Conservation (phyloP, 805 yeast genomes). For the Debaryomyces prosopidis region DNA sequence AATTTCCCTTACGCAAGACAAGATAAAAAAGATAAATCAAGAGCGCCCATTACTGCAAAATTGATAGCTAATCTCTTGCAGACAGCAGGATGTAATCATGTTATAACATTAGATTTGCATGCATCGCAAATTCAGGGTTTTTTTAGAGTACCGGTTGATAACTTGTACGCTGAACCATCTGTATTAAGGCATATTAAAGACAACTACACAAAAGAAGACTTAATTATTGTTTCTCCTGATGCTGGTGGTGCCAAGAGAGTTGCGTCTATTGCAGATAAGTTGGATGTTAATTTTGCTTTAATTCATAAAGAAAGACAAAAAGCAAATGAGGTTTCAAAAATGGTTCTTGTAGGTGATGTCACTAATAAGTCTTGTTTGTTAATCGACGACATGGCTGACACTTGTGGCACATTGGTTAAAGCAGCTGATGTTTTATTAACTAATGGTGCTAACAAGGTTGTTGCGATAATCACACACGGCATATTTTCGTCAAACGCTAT, state of each 20-base stretch:
- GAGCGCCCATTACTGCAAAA: constrained; percentile 86
- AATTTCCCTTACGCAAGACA: constrained; percentile 89
- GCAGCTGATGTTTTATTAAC: constrained; percentile 75
- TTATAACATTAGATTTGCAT: constrained; percentile 83
- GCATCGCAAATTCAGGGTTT: constrained; percentile 91
- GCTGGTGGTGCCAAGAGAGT: constrained; percentile 92
- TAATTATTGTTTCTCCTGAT: constrained; percentile 83
- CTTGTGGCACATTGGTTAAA: constrained; percentile 83
- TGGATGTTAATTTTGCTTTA: constrained; percentile 79
- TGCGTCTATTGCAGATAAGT: constrained; percentile 78
- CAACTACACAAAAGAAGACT: constrained; percentile 53
- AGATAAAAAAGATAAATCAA: constrained; percentile 79
- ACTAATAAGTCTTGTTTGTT: constrained; percentile 71
- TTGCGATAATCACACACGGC: constrained; percentile 85
- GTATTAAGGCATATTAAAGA: constrained; percentile 75
- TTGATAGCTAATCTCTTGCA: constrained; percentile 79
- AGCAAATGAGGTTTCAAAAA: constrained; percentile 80
- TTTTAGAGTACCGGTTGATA: constrained; percentile 80
- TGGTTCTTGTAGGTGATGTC: constrained; percentile 87
- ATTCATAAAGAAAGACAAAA: constrained; percentile 83
- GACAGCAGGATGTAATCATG: constrained; percentile 85
- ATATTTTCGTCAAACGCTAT: constrained; percentile 75
- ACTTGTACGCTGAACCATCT: constrained; percentile 80
- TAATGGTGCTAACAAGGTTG: constrained; percentile 68
- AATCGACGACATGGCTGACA: constrained; percentile 89